Evolutionary conservation across 176 grass and related monocot species (phyloP).

Genomic region (Saccharum officinarum): DNA sequence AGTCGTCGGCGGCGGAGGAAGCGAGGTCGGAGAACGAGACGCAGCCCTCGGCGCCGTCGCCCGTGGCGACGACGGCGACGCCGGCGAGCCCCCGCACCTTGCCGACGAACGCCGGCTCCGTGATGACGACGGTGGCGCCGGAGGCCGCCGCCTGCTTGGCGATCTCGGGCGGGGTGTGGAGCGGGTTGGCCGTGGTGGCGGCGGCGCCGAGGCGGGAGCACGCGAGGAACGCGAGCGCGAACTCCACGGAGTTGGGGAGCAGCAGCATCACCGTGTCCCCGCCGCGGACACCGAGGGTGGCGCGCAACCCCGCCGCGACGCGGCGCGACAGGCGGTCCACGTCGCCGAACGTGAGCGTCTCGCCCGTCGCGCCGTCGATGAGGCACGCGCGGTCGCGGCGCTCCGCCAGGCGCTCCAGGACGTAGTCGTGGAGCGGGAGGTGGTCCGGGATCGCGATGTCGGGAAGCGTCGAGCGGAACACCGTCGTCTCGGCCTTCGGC

Average conservation of each 20-base stretch:
- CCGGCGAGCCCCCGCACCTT: conserved; percentile 52
- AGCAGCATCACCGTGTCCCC: conserved; percentile 70
- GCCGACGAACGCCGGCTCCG: conserved; percentile 63
- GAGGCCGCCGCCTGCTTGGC: conserved; percentile 71
- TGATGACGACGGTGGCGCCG: conserved; percentile 52
- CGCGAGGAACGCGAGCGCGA: conserved; percentile 72
- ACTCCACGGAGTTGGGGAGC: conserved; percentile 70
- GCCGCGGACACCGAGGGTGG: conserved; percentile 38
- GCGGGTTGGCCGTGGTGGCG: conserved; percentile 78
- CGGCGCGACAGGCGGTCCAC: conserved; percentile 28
- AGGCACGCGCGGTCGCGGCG: conserved; percentile 48
- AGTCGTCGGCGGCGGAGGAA: conserved; percentile 3
- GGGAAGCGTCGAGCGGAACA: conserved; percentile 51
- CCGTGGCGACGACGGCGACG: conserved; percentile 60
- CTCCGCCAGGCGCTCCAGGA: conserved; percentile 56
- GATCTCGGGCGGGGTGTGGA: conserved; percentile 80
- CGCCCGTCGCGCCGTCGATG: conserved; percentile 50
- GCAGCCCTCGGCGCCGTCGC: conserved; percentile 43
- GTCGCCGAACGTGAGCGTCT: conserved; percentile 35
- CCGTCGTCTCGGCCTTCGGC: not conserved
- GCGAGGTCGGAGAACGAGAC: conserved; percentile 54
- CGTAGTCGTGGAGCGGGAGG: conserved; percentile 60
- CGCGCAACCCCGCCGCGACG: conserved; percentile 21
- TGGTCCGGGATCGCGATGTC: conserved; percentile 54
- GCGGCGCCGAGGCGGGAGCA: conserved; percentile 63